Evolutionary conservation across 2,329 filamentous ascomycete genomes (phyloP).

Genomic region (Penicillium sp.): DNA sequence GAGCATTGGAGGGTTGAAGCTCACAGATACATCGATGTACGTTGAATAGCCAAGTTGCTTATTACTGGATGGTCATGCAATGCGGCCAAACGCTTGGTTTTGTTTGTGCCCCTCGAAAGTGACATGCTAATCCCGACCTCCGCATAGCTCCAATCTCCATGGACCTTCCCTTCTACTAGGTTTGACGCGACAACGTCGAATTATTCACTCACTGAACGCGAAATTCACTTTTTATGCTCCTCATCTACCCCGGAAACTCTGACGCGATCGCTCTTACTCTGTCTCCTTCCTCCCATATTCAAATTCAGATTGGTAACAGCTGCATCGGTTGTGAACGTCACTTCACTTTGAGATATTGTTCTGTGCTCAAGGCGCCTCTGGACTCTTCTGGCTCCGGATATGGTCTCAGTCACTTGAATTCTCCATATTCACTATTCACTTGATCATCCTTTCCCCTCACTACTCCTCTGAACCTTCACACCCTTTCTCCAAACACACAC

Average conservation of each 20-base stretch:
- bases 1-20: background rate
- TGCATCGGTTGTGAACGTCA: background rate
- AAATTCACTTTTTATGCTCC: background rate
- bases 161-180: background rate
- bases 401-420: background rate
- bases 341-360: background rate
- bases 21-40: background rate
- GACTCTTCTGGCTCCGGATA: background rate
- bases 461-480: background rate
- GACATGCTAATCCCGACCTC: conserved; percentile 1
- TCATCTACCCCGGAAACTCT: background rate
- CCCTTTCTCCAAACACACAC: background rate
- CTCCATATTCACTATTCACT: background rate
- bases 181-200: conserved; percentile 6
- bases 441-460: background rate
- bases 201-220: background rate
- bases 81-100: background rate
- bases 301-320: background rate
- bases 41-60: background rate
- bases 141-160: conserved; percentile 1
- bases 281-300: background rate
- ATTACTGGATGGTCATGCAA: conserved; percentile 13
- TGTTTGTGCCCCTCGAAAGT: conserved; percentile 3
- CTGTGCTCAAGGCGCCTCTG: background rate
- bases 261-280: background rate